Evolutionary conservation across 2,329 filamentous ascomycete species (phyloP).

Genomic region (Neofusicoccum parvum): DNA sequence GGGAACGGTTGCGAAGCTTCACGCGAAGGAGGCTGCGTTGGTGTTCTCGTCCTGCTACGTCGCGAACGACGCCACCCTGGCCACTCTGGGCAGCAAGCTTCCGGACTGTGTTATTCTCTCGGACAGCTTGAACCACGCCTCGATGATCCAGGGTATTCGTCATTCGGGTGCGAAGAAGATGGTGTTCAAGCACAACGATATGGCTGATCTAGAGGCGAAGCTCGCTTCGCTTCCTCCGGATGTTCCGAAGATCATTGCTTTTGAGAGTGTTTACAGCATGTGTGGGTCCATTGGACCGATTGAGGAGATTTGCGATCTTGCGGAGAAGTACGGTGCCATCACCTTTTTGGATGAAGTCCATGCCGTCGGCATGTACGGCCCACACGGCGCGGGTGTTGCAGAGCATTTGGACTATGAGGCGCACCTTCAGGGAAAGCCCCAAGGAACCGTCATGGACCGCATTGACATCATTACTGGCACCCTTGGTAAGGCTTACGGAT

Average conservation of each 20-base stretch:
- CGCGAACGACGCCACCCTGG: conserved; percentile 94
- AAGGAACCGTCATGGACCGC: conserved; percentile 90
- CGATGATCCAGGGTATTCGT: conserved; percentile 98
- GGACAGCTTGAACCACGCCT: conserved; percentile 95
- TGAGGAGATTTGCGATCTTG: conserved; percentile 90
- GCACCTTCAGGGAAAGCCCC: conserved; percentile 71
- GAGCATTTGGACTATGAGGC: conserved; percentile 95
- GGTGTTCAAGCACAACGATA: conserved; percentile 97
- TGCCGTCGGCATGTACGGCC: conserved; percentile 98
- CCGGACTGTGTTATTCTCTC: conserved; percentile 97
- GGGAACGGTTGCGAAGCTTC: conserved; percentile 78
- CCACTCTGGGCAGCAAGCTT: conserved; percentile 94
- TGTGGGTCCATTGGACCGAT: conserved; percentile 97
- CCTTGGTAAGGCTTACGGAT: conserved; percentile 95
- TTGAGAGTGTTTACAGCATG: conserved; percentile 99
- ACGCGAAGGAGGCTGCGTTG: conserved; percentile 87
- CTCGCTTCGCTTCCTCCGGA: conserved; percentile 82
- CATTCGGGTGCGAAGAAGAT: conserved; percentile 97
- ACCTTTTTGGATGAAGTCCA: conserved; percentile 99
- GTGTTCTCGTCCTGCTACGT: conserved; percentile 99
- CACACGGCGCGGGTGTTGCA: conserved; percentile 90
- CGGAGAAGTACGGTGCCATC: conserved; percentile 95
- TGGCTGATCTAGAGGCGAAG: conserved; percentile 90
- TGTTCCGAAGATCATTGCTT: conserved; percentile 95
- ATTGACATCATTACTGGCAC: conserved; percentile 98